Base-by-base conservation (phyloP, 2,329 filamentous ascomycete species). In the Claviceps sp. region DNA sequence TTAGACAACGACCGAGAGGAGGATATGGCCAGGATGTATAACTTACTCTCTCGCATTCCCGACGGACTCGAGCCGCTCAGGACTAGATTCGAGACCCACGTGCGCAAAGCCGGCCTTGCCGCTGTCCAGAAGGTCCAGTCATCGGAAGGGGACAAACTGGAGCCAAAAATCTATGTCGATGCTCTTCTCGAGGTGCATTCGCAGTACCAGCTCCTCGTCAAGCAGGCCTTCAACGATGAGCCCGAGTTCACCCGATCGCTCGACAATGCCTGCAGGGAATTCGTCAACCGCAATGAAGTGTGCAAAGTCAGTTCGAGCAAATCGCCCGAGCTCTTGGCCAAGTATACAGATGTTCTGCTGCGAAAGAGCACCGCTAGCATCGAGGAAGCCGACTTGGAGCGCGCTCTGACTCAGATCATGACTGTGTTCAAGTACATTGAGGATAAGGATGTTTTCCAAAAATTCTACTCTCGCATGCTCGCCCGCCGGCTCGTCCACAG, bases 371-470 rank as follows among this genome's bases (percentile, higher is more conserved):
- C 86, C 34, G 94, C 90, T 60, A 88, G 89, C 60, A 88, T 89
- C 14, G 93, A 97, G 64, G 93, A 98, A 64, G 85, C 87, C 36
- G 91, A 98, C 63, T 78, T 97, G 61, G 93, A 98, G 70, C 84
- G 85, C 58, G 85, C 88, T 36, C 74, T 97, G 34, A 82, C 81
- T 20, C 88, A 96, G 66, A 93, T 98, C 61, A 98, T 98, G 93
- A 96, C 91, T 1, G 88, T 98, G 51, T 98, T 98, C 80, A 97
- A 97, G 73, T 98, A 98, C 69, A 97, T 98, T 57, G 93, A 98
- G 66, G 94, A 98, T 71, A 98, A 98, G 76, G 93, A 98, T 63
- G 94, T 98, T 5, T 98, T 98, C 78, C 93, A 97, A 68, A 98
- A 97, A 68, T 98, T 96, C 71, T 98, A 98, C 71, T 95, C 91